Conservation (phyloP, 202 grass and related monocot species). For the Eragrostis tef region DNA sequence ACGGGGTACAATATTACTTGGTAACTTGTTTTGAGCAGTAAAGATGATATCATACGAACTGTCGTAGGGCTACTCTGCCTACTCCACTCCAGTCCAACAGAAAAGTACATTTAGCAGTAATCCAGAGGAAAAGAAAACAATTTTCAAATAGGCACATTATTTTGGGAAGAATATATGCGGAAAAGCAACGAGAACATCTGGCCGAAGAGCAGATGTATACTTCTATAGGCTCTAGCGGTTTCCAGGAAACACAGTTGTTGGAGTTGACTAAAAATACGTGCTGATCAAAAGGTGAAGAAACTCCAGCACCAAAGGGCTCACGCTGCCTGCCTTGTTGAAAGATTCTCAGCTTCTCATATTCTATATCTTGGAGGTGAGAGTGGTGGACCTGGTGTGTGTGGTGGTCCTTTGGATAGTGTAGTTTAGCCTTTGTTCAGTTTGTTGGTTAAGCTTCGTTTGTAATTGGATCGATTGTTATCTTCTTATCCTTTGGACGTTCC, state of each 20-base stretch:
- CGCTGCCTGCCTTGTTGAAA: neutral
- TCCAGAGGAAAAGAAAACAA: neutral
- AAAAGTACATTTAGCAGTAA: neutral
- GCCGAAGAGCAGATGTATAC: neutral
- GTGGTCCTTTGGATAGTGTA: conserved; percentile 17
- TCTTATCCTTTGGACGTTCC: conserved; percentile 16
- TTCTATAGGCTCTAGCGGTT: neutral
- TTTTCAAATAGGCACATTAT: neutral
- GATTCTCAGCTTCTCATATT: neutral
- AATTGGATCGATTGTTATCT: conserved; percentile 13
- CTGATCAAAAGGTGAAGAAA: neutral
- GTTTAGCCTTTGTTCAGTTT: conserved; percentile 34
- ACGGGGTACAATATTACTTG: neutral
- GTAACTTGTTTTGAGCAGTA: neutral
- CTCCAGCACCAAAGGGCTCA: neutral
- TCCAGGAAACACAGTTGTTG: neutral
- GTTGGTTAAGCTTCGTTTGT: conserved; percentile 30
- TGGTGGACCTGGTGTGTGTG: conserved; percentile 32
- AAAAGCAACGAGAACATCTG: conserved; percentile 3
- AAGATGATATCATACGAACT: neutral
- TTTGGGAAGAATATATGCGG: neutral
- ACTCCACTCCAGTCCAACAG: neutral
- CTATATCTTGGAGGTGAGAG: conserved; percentile 2
- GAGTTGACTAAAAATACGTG: conserved; percentile 4
- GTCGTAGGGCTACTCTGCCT: neutral